Evolutionary conservation across 1,284 basidiomycete genomes (phyloP).

Genomic region (Mrakiaceae sp.): DNA sequence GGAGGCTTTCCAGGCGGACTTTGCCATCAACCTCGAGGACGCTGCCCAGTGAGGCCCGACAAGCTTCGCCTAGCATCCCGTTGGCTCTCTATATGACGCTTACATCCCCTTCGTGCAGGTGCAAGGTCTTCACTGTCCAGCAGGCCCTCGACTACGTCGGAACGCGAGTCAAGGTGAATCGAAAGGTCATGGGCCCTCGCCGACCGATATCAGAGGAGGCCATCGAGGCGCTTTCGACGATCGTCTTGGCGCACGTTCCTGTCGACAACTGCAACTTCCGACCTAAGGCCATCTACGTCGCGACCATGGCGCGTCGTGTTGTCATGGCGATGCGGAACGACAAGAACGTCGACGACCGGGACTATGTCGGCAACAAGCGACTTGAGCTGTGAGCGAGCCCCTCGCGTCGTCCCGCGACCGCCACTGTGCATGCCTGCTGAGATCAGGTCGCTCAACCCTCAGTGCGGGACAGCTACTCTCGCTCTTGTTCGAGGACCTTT

Average conservation of each 20-base stretch:
- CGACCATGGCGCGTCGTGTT: slow-evolving; percentile 93
- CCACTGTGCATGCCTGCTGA: not conserved
- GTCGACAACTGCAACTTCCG: slow-evolving; percentile 84
- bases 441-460: not conserved
- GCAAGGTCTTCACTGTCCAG: slow-evolving; percentile 81
- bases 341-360: slow-evolving; percentile 94
- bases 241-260: slow-evolving; percentile 93
- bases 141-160: slow-evolving; percentile 97
- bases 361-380: slow-evolving; percentile 99
- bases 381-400: slow-evolving; percentile 68
- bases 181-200: slow-evolving; percentile 46
- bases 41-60: slow-evolving; percentile 50
- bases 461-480: slow-evolving; percentile 94
- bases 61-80: not conserved
- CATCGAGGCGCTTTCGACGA: slow-evolving; percentile 87
- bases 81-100: not conserved
- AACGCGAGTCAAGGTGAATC: slow-evolving; percentile 76
- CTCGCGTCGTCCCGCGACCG: not conserved
- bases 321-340: slow-evolving; percentile 94
- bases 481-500: slow-evolving; percentile 92
- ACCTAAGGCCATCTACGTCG: slow-evolving; percentile 93
- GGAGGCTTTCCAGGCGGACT: slow-evolving; percentile 76
- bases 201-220: slow-evolving; percentile 89
- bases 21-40: slow-evolving; percentile 89
- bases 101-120: slow-evolving; percentile 25